Evolutionary conservation across 805 yeast genomes (phyloP).

Genomic region (Yarrowia divulgata): DNA sequence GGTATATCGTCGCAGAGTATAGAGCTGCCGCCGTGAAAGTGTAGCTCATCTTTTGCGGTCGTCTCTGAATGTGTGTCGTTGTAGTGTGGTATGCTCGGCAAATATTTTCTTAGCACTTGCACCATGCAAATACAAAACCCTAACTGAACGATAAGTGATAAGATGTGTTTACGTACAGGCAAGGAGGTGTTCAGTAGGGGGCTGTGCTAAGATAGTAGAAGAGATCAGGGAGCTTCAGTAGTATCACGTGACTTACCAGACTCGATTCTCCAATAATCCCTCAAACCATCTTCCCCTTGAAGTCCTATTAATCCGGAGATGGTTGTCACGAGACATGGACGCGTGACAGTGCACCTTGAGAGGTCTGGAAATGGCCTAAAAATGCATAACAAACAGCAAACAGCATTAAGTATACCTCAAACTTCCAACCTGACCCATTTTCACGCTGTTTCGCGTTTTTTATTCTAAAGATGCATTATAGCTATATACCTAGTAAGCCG

Average conservation of each 20-base stretch:
- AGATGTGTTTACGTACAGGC: not conserved
- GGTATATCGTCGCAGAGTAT: conserved; percentile 31
- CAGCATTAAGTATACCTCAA: no score
- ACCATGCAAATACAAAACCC: conserved; percentile 24
- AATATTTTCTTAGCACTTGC: conserved; percentile 23
- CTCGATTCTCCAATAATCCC: not conserved
- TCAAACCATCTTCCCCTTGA: not conserved
- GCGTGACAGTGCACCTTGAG: not conserved
- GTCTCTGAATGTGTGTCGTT: not conserved
- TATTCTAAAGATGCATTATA: not conserved
- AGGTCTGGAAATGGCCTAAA: not conserved
- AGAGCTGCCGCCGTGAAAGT: conserved; percentile 14
- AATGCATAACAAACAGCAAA: no score
- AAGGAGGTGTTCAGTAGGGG: no score
- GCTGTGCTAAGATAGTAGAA: no score
- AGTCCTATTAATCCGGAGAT: not conserved
- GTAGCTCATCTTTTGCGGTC: conserved; percentile 13
- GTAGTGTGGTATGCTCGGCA: not conserved
- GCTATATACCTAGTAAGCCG: no score
- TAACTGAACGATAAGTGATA: conserved; percentile 17
- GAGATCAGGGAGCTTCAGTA: no score
- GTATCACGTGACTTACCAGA: not conserved
- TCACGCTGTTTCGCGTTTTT: not conserved
- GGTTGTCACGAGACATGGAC: not conserved
- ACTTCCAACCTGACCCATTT: not conserved